Conservation (phyloP, 192 early-diverging fungal species). For the Coemansia furcata region DNA sequence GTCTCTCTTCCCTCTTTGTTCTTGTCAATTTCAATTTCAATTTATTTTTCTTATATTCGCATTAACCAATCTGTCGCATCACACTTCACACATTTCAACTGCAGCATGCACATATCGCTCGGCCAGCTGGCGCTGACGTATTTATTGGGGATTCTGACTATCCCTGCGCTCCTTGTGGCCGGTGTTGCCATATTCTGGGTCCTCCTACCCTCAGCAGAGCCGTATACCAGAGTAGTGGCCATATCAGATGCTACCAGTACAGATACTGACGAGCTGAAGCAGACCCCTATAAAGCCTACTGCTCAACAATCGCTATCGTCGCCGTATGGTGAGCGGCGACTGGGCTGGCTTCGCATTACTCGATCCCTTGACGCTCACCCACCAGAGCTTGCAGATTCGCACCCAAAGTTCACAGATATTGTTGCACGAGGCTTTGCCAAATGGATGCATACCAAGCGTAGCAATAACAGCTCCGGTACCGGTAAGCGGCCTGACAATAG, state of each 20-base stretch:
- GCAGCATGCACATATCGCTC: conserved; percentile 15
- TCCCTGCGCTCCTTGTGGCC: conserved; percentile 25
- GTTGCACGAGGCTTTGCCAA: conserved; percentile 45
- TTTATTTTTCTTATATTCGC: conserved; percentile 1
- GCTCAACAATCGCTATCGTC: conserved; percentile 9
- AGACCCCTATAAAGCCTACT: background rate
- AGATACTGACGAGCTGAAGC: background rate
- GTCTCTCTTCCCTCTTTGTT: background rate
- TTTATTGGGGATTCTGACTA: conserved; percentile 40
- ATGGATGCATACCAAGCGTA: conserved; percentile 36
- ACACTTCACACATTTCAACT: background rate
- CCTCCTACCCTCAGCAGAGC: conserved; percentile 10
- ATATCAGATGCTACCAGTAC: background rate
- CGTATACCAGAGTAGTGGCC: background rate
- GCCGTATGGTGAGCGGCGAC: conserved; percentile 38
- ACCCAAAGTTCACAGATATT: conserved; percentile 32
- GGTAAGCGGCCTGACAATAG: conserved; percentile 28
- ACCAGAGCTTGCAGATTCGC: conserved; percentile 12
- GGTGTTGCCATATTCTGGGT: conserved; percentile 30
- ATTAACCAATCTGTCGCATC: background rate
- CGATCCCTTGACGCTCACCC: conserved; percentile 29
- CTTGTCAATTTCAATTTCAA: background rate
- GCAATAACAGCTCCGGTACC: background rate
- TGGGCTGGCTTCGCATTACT: conserved; percentile 51
- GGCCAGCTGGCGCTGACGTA: conserved; percentile 35